Conservation (phyloP, 2,329 filamentous ascomycete genomes). For the Xylaria sp. region DNA sequence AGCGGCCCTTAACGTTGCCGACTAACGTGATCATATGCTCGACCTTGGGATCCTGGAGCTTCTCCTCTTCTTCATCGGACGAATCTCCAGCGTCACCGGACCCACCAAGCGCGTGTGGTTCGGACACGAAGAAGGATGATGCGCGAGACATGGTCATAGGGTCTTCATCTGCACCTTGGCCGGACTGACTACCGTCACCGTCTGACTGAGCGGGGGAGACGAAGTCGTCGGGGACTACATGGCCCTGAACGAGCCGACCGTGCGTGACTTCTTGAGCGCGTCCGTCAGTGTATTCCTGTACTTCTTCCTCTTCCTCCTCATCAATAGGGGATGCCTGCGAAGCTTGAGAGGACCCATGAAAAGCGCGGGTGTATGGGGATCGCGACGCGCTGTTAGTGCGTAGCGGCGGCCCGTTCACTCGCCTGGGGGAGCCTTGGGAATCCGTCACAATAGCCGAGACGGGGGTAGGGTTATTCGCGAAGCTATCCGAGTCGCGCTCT, state of each 20-base stretch:
- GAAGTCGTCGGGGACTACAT: slow-evolving; percentile 93
- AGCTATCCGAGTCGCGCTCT: slow-evolving; percentile 39
- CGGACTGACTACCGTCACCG: slow-evolving; percentile 63
- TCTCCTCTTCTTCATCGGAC: slow-evolving; percentile 92
- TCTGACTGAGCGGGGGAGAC: slow-evolving; percentile 74
- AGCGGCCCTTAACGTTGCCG: slow-evolving; percentile 85
- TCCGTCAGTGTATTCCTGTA: slow-evolving; percentile 72
- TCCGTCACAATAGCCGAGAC: slow-evolving; percentile 45
- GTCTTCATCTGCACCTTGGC: slow-evolving; percentile 64
- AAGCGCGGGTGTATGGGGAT: slow-evolving; percentile 39
- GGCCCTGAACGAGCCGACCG: slow-evolving; percentile 87
- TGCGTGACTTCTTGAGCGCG: slow-evolving; percentile 89
- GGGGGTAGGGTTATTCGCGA: slow-evolving; percentile 38
- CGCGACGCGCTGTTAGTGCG: slow-evolving; percentile 39
- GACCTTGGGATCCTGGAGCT: slow-evolving; percentile 77
- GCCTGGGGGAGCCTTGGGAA: slow-evolving; percentile 51
- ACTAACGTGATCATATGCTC: slow-evolving; percentile 98
- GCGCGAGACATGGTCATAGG: slow-evolving; percentile 81
- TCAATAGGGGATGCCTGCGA: slow-evolving; percentile 46
- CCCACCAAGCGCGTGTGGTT: slow-evolving; percentile 77
- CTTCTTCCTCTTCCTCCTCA: slow-evolving; percentile 48
- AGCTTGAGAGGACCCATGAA: slow-evolving; percentile 43
- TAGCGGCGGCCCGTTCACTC: slow-evolving; percentile 41
- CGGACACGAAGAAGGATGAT: slow-evolving; percentile 78
- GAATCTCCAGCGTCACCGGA: slow-evolving; percentile 81